Conservation (phyloP, 495 filamentous ascomycete genomes). For the Podospora anserina region DNA sequence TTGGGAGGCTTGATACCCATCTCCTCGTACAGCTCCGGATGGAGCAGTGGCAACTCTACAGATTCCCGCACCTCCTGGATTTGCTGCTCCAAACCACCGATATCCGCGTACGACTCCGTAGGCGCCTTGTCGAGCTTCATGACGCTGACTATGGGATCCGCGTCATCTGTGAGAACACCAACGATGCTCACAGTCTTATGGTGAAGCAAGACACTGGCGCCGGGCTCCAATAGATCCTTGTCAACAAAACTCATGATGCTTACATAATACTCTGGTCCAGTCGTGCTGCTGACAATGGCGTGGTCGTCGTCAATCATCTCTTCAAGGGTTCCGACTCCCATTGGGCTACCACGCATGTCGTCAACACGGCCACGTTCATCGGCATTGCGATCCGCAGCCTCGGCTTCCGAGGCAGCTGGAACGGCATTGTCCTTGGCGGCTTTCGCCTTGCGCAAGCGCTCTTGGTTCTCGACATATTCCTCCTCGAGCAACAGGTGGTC, state of each 20-base stretch:
- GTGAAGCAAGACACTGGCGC: constrained; percentile 91
- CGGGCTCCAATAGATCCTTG: constrained; percentile 96
- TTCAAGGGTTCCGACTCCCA: constrained; percentile 97
- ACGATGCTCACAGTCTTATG: constrained; percentile 98
- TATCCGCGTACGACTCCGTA: constrained; percentile 97
- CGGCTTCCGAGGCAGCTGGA: constrained; percentile 53
- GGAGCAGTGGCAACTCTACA: constrained; percentile 91
- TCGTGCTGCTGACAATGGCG: constrained; percentile 95
- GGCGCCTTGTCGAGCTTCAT: constrained; percentile 99
- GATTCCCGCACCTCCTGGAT: constrained; percentile 98
- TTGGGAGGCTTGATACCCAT: constrained; percentile 99
- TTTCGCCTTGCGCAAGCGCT: constrained; percentile 88
- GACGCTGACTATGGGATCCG: constrained; percentile 92
- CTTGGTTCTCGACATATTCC: constrained; percentile 98
- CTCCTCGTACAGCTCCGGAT: constrained; percentile 98
- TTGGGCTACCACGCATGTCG: constrained; percentile 97
- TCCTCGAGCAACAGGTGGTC: constrained; percentile 96
- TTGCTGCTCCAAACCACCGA: constrained; percentile 90
- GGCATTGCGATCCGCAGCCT: constrained; percentile 72
- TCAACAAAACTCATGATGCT: constrained; percentile 99
- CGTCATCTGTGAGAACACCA: constrained; percentile 93
- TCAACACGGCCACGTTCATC: constrained; percentile 95
- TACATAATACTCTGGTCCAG: constrained; percentile 98
- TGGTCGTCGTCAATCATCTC: constrained; percentile 99
- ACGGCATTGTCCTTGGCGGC: constrained; percentile 65